A percentile compares a stretch with the other conserved stretches of the same genome.
phyloP scores from a whole-genome alignment of 345 rosid genomes.

The Ailanthus altissimus region DNA sequence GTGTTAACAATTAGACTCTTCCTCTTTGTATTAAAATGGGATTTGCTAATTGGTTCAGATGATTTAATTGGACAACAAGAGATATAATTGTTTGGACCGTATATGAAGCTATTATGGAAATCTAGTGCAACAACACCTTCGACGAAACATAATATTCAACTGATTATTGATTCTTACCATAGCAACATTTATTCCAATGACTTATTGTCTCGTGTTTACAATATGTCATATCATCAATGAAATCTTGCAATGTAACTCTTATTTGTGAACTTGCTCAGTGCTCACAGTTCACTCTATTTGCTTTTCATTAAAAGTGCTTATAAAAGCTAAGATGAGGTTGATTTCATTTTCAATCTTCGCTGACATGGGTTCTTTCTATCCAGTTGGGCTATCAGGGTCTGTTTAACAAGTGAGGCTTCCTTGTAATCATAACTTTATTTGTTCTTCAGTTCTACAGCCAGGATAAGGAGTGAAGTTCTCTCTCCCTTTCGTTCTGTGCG shows the following conservation, averaged over 20 bases:
- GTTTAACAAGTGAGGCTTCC: constrained; percentile 31
- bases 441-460: constrained; percentile 69
- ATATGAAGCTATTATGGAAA: not conserved
- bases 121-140: constrained; percentile 1
- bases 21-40: not conserved
- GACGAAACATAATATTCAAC: not conserved
- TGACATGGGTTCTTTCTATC: constrained; percentile 25
- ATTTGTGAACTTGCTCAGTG: not conserved
- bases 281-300: not conserved
- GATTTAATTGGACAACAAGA: not conserved
- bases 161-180: not conserved
- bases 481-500: constrained; percentile 91
- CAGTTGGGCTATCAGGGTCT: constrained; percentile 31
- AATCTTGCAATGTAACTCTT: not conserved
- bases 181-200: not conserved
- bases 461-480: constrained; percentile 87
- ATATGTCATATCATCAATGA: not conserved
- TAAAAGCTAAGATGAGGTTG: not conserved
- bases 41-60: not conserved
- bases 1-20: not conserved
- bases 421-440: constrained; percentile 35
- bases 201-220: not conserved
- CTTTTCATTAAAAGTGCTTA: not conserved
- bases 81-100: constrained; percentile 1
- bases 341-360: constrained; percentile 13